Conservation (phyloP, 2,329 filamentous ascomycete species). For the Botryosphaeria agaves region DNA sequence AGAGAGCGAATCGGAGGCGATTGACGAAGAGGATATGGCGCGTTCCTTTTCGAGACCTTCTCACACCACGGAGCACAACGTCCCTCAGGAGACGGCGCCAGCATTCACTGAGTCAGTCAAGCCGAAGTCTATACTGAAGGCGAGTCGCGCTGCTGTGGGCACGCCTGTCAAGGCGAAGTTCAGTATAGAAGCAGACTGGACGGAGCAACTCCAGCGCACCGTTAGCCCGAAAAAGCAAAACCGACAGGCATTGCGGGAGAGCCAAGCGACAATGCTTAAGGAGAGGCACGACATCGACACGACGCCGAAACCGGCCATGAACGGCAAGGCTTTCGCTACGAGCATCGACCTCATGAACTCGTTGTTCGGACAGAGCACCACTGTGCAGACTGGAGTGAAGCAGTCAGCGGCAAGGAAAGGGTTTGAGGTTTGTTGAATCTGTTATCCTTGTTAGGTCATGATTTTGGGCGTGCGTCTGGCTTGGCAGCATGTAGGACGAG, state of each 20-base stretch:
- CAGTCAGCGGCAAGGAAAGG: constrained; percentile 42
- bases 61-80: constrained; percentile 8
- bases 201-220: constrained; percentile 81
- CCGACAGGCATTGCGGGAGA: constrained; percentile 52
- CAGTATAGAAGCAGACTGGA: constrained; percentile 66
- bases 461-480: constrained; percentile 5
- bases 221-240: constrained; percentile 90
- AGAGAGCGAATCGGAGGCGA: constrained; percentile 55
- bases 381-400: constrained; percentile 33
- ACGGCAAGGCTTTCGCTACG: constrained; percentile 51
- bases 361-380: constrained; percentile 55
- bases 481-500: constrained; percentile 4
- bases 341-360: constrained; percentile 96
- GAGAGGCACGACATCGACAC: constrained; percentile 21
- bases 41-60: constrained; percentile 44
- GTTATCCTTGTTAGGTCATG: constrained; percentile 8
- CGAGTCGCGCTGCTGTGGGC: constrained; percentile 17
- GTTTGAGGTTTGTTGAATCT: constrained; percentile 67
- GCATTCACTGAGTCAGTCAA: constrained; percentile 16
- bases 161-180: constrained; percentile 38
- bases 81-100: constrained; percentile 10
- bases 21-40: constrained; percentile 55
- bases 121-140: constrained; percentile 32
- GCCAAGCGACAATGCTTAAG: constrained; percentile 40
- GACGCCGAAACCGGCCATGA: constrained; percentile 11